phyloP scores from a whole-genome alignment of 75 land plant species.

The Pseudotsuga menziesii region DNA sequence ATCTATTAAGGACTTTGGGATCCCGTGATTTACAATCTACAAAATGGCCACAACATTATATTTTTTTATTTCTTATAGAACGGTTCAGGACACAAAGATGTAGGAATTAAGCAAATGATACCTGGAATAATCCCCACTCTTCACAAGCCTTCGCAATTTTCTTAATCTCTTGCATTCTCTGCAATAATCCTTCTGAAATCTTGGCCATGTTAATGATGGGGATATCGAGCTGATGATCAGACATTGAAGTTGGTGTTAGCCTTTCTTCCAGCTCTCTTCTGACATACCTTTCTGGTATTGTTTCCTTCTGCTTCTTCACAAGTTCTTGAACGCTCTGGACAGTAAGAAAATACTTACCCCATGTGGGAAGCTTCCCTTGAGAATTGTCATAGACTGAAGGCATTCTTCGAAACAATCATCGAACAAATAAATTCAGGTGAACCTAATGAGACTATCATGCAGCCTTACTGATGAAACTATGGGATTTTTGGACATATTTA shows the following conservation, averaged over 20 bases:
- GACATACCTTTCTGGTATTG: conserved; percentile 1
- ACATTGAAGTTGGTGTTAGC: neutral
- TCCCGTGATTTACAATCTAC: neutral
- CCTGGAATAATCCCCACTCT: conserved; percentile 6
- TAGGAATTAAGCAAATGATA: neutral
- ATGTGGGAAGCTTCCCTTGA: neutral
- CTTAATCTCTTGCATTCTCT: neutral
- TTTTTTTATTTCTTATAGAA: too few relatives aligned
- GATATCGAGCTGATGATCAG: neutral
- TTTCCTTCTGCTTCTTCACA: too few relatives aligned
- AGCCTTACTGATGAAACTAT: too few relatives aligned
- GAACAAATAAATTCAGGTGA: too few relatives aligned
- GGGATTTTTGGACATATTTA: too few relatives aligned
- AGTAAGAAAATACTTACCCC: neutral
- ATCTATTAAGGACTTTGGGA: neutral
- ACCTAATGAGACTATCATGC: too few relatives aligned
- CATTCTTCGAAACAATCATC: too few relatives aligned
- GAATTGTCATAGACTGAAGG: too few relatives aligned
- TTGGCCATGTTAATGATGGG: conserved; percentile 6
- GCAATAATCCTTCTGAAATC: neutral
- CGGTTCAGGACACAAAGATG: too few relatives aligned
- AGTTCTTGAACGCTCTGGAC: neutral
- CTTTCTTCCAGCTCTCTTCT: neutral
- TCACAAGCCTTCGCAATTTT: conserved; percentile 4
- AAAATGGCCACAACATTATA: too few relatives aligned